Evolutionary conservation across 768 basidiomycete species (phyloP), one percentile per base, ranked within the genome.

Genomic region (Tephrocybe sp.): DNA sequence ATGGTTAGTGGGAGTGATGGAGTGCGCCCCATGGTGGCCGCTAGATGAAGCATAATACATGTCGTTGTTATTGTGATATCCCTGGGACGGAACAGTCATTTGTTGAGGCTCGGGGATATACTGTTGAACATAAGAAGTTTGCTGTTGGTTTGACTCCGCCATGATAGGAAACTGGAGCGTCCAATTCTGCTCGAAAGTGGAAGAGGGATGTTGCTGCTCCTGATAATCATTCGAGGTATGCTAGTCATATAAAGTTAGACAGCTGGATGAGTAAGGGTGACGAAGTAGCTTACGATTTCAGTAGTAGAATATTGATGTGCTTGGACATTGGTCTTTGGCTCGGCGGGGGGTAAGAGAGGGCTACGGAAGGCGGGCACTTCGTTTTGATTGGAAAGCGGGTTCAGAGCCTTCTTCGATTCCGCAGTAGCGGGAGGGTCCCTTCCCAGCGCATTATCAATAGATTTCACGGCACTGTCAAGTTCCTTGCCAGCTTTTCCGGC

Each of bases 401-500:
- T 38, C 7, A 24, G 27, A 7, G 27, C 18, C 26, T 51, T 53
- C 37, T 53, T 57, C 21, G 32, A 27, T 24, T 39, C 19, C 1
- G 34, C 13, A 38, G 47, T 44, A 5, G 53, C 28, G 24, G 46
- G 34, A 40, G 47, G 27, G 18, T 42, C 47, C 41, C 52, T 53
- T 25, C 52, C 53, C 1, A 51, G 42, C 11, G 56, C 43, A 18
- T 51, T 34, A 39, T 56, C 51, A 36, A 79, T 65, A 37, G 59
- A 49, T 50, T 62, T 69, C 52, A 80, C 69, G 1, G 78, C 80
- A 26, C 51, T 60, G 47, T 72, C 73, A 15, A 83, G 63, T 21
- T 80, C 79, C 11, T 67, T 56, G 11, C 82, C 82, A 22, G 68
- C 49, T 54, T 80, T 79, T 3, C 83, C 83, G 0, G 70, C 64